Conservation (phyloP, 495 filamentous ascomycete species). For the Patellaria atrata region DNA sequence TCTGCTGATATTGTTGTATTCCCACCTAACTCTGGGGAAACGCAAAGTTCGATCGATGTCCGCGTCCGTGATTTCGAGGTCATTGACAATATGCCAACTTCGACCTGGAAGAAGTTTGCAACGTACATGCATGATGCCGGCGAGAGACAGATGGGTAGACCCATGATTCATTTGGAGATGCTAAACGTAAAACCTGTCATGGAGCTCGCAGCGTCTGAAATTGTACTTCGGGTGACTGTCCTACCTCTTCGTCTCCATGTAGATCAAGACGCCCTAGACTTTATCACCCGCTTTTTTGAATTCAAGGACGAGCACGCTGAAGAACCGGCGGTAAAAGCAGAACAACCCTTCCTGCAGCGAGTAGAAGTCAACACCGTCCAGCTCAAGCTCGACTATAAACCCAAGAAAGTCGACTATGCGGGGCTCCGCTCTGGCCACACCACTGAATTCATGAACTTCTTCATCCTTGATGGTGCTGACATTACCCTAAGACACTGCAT, state of each 20-base stretch:
- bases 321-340: conserved; percentile 35
- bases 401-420: conserved; percentile 88
- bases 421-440: conserved; percentile 95
- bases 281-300: conserved; percentile 92
- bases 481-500: conserved; percentile 81
- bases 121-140: conserved; percentile 83
- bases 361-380: conserved; percentile 73
- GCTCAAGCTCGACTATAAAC: conserved; percentile 90
- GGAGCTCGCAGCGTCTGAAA: conserved; percentile 73
- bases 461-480: conserved; percentile 77
- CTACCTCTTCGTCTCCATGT: conserved; percentile 86
- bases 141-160: conserved; percentile 65
- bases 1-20: conserved; percentile 74
- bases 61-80: conserved; percentile 72
- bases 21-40: conserved; percentile 62
- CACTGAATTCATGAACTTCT: conserved; percentile 98
- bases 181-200: conserved; percentile 74
- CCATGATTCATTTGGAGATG: conserved; percentile 81
- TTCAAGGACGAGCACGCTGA: conserved; percentile 71
- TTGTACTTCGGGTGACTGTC: conserved; percentile 74
- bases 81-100: conserved; percentile 87
- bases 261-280: conserved; percentile 95
- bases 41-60: conserved; percentile 72
- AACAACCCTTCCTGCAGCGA: conserved; percentile 80
- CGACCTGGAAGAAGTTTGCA: conserved; percentile 96